These are phyloP conservation scores for Drosera spatulata DNA, from an alignment of 179 eudicot genomes.

Conservation along the genomic window DNA sequence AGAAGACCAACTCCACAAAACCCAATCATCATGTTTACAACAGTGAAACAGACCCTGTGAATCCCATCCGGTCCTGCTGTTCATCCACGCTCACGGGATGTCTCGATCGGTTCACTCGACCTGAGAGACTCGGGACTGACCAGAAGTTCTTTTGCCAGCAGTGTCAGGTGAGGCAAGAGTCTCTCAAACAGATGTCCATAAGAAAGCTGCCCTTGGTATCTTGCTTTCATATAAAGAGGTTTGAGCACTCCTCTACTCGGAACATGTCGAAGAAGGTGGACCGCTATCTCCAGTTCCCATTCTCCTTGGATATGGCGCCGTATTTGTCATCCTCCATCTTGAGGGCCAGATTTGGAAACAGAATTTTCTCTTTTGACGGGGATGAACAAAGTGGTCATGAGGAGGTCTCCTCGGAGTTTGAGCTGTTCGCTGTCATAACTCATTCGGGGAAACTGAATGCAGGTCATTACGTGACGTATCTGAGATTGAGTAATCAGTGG, in stretches of 20 bases:
- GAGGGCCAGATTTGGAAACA: conserved; percentile 53
- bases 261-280: conserved; percentile 68
- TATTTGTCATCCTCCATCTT: conserved; percentile 62
- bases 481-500: conserved; percentile 66
- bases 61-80: conserved; percentile 15
- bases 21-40: conserved; percentile 22
- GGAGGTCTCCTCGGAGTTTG: conserved; percentile 50
- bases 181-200: conserved; percentile 74
- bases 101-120: conserved; percentile 65
- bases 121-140: conserved; percentile 61
- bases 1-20: conserved; percentile 19
- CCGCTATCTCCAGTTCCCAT: conserved; percentile 62
- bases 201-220: conserved; percentile 63
- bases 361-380: conserved; percentile 43
- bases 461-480: conserved; percentile 65
- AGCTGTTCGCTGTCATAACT: conserved; percentile 72
- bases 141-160: conserved; percentile 66
- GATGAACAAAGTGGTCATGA: conserved; percentile 32
- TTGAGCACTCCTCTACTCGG: conserved; percentile 47
- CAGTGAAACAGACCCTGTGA: conserved; percentile 18
- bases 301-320: conserved; percentile 69
- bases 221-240: conserved; percentile 70
- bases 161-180: conserved; percentile 57
- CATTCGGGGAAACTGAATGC: conserved; percentile 62
- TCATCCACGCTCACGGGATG: conserved; percentile 44